phyloP scores from a whole-genome alignment of 2,329 filamentous ascomycete genomes.

The Calonectria pteridis region DNA sequence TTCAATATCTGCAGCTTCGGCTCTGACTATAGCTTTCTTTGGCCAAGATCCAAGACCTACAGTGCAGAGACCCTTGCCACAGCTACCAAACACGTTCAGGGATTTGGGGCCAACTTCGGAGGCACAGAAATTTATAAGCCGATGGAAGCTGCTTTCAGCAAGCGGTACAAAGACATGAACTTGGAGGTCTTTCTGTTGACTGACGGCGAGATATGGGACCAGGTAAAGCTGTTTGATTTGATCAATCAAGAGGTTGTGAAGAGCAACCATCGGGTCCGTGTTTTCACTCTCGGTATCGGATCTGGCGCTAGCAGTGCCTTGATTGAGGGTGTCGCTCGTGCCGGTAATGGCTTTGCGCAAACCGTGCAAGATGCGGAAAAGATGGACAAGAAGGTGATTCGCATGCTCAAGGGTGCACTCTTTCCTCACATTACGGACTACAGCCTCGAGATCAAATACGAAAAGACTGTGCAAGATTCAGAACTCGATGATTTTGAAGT shows the following conservation, averaged over 20 bases:
- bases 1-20: constrained; percentile 82
- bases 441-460: constrained; percentile 72
- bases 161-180: constrained; percentile 57
- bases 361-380: constrained; percentile 72
- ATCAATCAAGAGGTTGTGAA: constrained; percentile 55
- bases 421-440: constrained; percentile 76
- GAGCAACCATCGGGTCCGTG: constrained; percentile 57
- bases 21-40: constrained; percentile 58
- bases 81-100: constrained; percentile 56
- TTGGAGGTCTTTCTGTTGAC: constrained; percentile 68
- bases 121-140: constrained; percentile 66
- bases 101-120: constrained; percentile 60
- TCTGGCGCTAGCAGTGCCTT: constrained; percentile 62
- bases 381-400: constrained; percentile 75
- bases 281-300: constrained; percentile 69
- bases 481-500: constrained; percentile 64
- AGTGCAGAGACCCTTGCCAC: constrained; percentile 55
- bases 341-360: constrained; percentile 71
- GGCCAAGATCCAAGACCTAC: constrained; percentile 60
- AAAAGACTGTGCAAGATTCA: constrained; percentile 29
- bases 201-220: constrained; percentile 67
- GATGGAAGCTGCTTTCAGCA: constrained; percentile 56
- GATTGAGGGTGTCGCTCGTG: constrained; percentile 65
- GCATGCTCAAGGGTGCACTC: constrained; percentile 80
- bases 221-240: constrained; percentile 57